phyloP scores from a whole-genome alignment of 345 rosid genomes.

The Rubroshorea leprosula region DNA sequence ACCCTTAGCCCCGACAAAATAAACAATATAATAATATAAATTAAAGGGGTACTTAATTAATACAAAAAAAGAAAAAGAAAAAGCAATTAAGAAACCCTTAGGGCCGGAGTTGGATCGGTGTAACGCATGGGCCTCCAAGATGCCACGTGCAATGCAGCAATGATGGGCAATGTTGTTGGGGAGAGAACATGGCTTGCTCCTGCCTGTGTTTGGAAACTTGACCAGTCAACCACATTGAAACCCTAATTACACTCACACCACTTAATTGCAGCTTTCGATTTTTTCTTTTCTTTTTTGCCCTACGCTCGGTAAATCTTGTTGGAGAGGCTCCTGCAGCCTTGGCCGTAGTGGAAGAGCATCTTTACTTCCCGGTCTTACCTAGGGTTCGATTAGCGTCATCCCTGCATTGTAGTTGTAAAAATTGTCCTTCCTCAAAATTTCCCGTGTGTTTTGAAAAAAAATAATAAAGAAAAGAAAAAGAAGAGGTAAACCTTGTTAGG shows the following conservation, averaged over 20 bases:
- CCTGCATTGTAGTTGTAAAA: too few species aligned
- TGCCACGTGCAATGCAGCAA: slow-evolving; percentile 32
- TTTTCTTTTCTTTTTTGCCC: not conserved
- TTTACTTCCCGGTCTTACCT: too few species aligned
- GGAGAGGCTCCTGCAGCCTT: too few species aligned
- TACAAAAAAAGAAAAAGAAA: not conserved
- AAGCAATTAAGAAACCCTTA: not conserved
- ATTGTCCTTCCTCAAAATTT: too few species aligned
- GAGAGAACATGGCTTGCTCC: slow-evolving; percentile 31
- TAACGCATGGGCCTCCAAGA: slow-evolving; percentile 18
- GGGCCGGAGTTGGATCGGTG: slow-evolving; percentile 30
- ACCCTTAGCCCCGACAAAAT: too few species aligned
- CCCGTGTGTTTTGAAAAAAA: too few species aligned
- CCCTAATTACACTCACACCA: not conserved
- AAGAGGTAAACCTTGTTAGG: too few species aligned
- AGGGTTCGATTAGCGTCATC: too few species aligned
- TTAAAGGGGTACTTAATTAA: too few species aligned
- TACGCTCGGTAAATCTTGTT: not conserved
- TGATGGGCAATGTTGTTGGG: slow-evolving; percentile 17
- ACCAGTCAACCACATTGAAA: slow-evolving; percentile 25
- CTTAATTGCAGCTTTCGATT: not conserved
- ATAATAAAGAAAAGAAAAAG: too few species aligned
- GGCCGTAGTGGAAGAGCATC: too few species aligned
- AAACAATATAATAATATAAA: too few species aligned
- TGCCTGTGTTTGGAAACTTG: slow-evolving; percentile 18